Percentiles rank a stretch among this genome's conserved stretches.
Evolutionary conservation across 768 basidiomycete species (phyloP).

Genomic region (Pleurotus giganteus): DNA sequence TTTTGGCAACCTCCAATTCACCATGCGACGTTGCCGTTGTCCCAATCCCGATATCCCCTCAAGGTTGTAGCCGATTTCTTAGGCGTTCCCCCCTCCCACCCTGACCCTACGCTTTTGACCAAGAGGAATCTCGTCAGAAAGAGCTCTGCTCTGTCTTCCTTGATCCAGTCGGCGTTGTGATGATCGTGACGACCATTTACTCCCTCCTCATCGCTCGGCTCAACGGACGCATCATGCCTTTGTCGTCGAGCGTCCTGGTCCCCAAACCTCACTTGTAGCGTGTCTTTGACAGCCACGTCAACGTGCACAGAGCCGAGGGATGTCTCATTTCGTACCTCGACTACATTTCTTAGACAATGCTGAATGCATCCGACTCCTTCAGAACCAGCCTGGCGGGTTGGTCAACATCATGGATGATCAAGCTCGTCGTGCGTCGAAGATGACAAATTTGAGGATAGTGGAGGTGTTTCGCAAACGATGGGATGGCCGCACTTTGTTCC

Average conservation of each 20-base stretch:
- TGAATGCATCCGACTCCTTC: constrained; percentile 84
- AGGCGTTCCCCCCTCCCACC: constrained; percentile 67
- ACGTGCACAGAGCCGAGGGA: constrained; percentile 85
- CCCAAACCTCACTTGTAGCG: constrained; percentile 84
- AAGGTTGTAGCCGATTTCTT: constrained; percentile 87
- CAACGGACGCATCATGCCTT: constrained; percentile 88
- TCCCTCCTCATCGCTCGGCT: constrained; percentile 95
- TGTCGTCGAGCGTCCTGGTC: constrained; percentile 94
- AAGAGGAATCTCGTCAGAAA: constrained; percentile 89
- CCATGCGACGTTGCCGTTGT: constrained; percentile 91
- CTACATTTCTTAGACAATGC: constrained; percentile 87
- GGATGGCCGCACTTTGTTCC: constrained; percentile 92
- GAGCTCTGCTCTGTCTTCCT: constrained; percentile 97
- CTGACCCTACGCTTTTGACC: constrained; percentile 85
- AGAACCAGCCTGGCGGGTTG: constrained; percentile 85
- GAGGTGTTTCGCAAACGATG: constrained; percentile 93
- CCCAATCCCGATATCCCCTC: constrained; percentile 77
- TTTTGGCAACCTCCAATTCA: constrained; percentile 94
- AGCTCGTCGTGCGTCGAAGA: constrained; percentile 79
- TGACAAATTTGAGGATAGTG: constrained; percentile 92
- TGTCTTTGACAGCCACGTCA: constrained; percentile 77
- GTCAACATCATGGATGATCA: constrained; percentile 99
- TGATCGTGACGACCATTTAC: constrained; percentile 92
- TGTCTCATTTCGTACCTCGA: constrained; percentile 64
- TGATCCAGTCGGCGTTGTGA: constrained; percentile 88